These are phyloP conservation scores for Solanum neorickii DNA, from an alignment of 257 asterid species.

Conservation along the genomic window DNA sequence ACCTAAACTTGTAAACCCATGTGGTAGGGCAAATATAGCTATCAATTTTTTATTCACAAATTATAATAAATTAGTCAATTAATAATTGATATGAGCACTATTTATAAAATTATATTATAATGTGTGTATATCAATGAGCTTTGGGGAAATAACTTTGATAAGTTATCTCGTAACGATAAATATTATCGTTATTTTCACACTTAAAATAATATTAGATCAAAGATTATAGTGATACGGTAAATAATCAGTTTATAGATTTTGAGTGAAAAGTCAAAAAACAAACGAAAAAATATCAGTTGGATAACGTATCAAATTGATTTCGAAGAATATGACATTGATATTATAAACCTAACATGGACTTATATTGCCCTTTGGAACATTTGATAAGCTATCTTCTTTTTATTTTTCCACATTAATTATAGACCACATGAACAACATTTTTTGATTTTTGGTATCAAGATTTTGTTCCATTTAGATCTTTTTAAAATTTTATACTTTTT, in stretches of 20 bases:
- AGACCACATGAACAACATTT: background rate
- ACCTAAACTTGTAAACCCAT: background rate
- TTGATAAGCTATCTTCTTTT: background rate
- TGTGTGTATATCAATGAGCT: background rate
- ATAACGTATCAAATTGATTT: background rate
- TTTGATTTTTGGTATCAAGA: background rate
- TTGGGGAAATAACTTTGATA: background rate
- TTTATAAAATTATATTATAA: no score
- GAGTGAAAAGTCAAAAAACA: background rate
- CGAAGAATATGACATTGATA: background rate
- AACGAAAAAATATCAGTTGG: background rate
- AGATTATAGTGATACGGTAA: rapidly evolving
- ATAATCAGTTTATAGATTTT: rapidly evolving
- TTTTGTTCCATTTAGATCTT: background rate
- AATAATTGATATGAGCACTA: background rate
- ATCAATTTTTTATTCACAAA: background rate
- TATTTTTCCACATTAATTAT: background rate
- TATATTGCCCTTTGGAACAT: background rate
- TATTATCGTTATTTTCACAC: background rate
- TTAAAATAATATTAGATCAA: background rate
- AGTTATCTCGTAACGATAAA: background rate
- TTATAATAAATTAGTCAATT: background rate
- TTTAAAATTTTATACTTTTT: background rate
- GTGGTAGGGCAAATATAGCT: background rate
- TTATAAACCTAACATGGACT: background rate